phyloP scores from a whole-genome alignment of 345 rosid species.

The Boechera divaricarpa region DNA sequence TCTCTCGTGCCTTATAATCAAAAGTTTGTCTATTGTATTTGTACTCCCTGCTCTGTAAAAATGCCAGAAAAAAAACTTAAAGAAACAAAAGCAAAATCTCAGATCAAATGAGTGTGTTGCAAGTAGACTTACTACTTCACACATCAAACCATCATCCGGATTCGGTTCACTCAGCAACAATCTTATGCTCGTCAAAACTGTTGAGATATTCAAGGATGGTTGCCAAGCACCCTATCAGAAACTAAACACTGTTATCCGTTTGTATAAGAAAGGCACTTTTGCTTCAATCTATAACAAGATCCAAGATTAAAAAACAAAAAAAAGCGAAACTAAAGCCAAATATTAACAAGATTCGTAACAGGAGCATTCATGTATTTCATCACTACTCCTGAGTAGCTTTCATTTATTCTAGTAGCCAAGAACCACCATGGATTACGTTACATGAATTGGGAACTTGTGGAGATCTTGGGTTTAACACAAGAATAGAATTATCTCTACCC shows the following conservation, averaged over 20 bases:
- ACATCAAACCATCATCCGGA: conserved; percentile 86
- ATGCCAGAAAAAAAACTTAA: not conserved
- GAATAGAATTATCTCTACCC: too few relatives aligned
- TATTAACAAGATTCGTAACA: not conserved
- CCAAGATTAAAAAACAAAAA: too few relatives aligned
- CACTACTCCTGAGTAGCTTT: not conserved
- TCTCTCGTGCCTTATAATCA: conserved; percentile 66
- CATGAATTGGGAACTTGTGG: too few relatives aligned
- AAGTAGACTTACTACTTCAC: conserved; percentile 66
- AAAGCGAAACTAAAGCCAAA: not conserved
- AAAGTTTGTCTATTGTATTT: conserved; percentile 79
- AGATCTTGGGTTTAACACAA: too few relatives aligned
- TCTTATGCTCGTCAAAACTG: conserved; percentile 72
- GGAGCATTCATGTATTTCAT: not conserved
- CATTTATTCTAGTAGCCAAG: not conserved
- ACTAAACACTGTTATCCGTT: conserved; percentile 23
- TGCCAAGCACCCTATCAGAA: conserved; percentile 82
- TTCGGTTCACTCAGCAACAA: conserved; percentile 79
- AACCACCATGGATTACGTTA: not conserved
- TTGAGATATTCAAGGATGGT: conserved; percentile 84
- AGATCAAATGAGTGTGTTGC: conserved; percentile 7
- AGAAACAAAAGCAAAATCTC: not conserved
- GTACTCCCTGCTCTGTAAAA: conserved; percentile 74
- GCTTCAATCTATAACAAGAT: not conserved
- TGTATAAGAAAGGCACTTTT: not conserved